These are phyloP conservation scores for Friedmanniomyces simplex DNA, from an alignment of 495 filamentous ascomycete species.

Conservation along the genomic window DNA sequence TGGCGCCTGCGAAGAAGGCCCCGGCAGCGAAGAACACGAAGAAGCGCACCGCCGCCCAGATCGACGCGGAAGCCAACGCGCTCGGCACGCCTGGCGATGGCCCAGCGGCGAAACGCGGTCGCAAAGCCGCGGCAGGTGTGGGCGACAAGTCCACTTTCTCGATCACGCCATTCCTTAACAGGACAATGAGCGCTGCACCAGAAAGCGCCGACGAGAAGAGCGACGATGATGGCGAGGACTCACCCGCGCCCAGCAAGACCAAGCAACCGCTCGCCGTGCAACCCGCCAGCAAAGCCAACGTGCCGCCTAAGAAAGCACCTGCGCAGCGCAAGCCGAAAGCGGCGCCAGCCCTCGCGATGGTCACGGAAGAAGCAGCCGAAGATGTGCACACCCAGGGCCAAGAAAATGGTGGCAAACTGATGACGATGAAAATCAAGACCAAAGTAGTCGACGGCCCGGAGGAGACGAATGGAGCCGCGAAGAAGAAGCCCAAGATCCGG, in stretches of 20 bases:
- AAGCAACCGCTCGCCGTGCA: constrained; percentile 22
- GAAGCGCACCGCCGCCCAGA: constrained; percentile 37
- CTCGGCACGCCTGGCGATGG: constrained; percentile 60
- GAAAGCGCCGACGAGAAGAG: constrained; percentile 33
- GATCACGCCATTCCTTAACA: constrained; percentile 85
- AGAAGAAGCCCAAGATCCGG: constrained; percentile 24
- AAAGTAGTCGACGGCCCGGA: constrained; percentile 21
- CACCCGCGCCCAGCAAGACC: constrained; percentile 18
- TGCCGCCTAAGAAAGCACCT: constrained; percentile 29
- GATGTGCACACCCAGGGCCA: constrained; percentile 21
- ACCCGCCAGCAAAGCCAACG: constrained; percentile 31
- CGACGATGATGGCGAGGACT: constrained; percentile 12
- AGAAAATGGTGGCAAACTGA: constrained; percentile 16
- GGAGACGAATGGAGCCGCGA: constrained; percentile 17
- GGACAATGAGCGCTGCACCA: constrained; percentile 48
- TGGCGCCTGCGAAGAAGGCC: constrained; percentile 1
- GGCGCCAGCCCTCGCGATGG: constrained; percentile 37
- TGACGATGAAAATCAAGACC: constrained; percentile 16
- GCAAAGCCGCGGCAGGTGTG: constrained; percentile 33
- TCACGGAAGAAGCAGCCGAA: constrained; percentile 39
- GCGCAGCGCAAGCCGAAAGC: constrained; percentile 27
- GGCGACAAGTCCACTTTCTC: constrained; percentile 87
- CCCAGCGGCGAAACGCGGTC: constrained; percentile 34
- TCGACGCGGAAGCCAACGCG: constrained; percentile 39
- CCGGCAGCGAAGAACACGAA: constrained; percentile 30